Evolutionary conservation across 2,329 filamentous ascomycete genomes (phyloP).

Genomic region (Chaetoscypha palmicola): DNA sequence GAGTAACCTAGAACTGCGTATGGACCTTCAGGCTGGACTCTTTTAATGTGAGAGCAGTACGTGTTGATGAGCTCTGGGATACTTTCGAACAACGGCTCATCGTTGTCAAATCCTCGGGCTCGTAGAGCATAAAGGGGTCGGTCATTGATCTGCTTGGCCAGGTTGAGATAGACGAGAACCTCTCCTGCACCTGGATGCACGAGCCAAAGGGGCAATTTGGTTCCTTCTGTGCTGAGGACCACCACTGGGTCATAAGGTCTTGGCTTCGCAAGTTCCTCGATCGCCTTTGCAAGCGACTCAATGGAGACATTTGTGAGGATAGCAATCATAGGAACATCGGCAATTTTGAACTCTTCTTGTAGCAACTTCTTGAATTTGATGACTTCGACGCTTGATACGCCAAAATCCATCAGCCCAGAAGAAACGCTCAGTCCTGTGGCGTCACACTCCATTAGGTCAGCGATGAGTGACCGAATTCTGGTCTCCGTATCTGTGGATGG

Average conservation of each 20-base stretch:
- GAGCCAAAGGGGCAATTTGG: slow-evolving; percentile 35
- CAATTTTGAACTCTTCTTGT: slow-evolving; percentile 19
- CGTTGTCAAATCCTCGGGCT: slow-evolving; percentile 32
- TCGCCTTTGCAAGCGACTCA: slow-evolving; percentile 24
- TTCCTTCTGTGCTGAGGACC: slow-evolving; percentile 27
- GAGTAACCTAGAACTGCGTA: slow-evolving; percentile 47
- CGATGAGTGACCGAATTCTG: not conserved
- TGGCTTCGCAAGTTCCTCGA: slow-evolving; percentile 24
- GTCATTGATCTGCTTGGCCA: slow-evolving; percentile 35
- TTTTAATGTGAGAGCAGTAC: slow-evolving; percentile 37
- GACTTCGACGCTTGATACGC: slow-evolving; percentile 25
- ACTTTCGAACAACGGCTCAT: slow-evolving; percentile 32
- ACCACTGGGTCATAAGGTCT: slow-evolving; percentile 33
- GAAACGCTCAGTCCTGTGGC: slow-evolving; percentile 16
- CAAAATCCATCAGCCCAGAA: slow-evolving; percentile 29
- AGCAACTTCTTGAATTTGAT: slow-evolving; percentile 15
- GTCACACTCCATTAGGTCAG: slow-evolving; percentile 7
- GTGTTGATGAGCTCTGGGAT: slow-evolving; percentile 35
- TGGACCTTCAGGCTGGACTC: slow-evolving; percentile 40
- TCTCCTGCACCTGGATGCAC: slow-evolving; percentile 39
- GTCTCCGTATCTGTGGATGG: not conserved
- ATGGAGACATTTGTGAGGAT: slow-evolving; percentile 33
- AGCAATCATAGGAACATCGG: slow-evolving; percentile 33
- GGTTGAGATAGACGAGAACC: slow-evolving; percentile 35
- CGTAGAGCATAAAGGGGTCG: slow-evolving; percentile 41